A percentile compares a stretch with the other conserved stretches of the same genome.
Evolutionary conservation across 805 yeast species (phyloP).

Genomic region (Debaryomyces prosopidis): DNA sequence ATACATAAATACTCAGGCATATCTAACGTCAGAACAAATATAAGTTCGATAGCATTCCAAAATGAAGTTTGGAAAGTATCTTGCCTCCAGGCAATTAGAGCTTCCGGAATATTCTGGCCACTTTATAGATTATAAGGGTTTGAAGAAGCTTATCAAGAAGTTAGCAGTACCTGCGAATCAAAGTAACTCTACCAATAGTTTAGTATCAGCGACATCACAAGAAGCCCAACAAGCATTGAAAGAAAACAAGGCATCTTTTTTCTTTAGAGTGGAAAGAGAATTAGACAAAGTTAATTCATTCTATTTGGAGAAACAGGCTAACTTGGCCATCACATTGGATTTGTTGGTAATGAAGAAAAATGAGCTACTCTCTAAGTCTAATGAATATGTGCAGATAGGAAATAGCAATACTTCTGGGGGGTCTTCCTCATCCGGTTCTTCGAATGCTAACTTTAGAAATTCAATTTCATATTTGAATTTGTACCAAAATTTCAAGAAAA

Average conservation of each 20-base stretch:
- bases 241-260: conserved; percentile 87
- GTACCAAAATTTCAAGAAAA: conserved; percentile 86
- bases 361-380: conserved; percentile 39
- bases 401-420: conserved; percentile 1
- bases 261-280: conserved; percentile 90
- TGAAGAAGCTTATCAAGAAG: conserved; percentile 87
- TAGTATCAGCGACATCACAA: conserved; percentile 18
- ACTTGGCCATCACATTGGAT: conserved; percentile 76
- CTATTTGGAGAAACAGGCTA: conserved; percentile 88
- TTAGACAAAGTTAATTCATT: conserved; percentile 93
- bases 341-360: conserved; percentile 71
- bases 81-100: conserved; percentile 92
- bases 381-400: neutral
- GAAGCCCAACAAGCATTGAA: conserved; percentile 55
- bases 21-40: too few relatives aligned
- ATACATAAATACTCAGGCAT: too few relatives aligned
- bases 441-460: conserved; percentile 47
- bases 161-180: conserved; percentile 50
- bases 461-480: conserved; percentile 80
- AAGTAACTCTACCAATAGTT: conserved; percentile 1
- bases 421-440: neutral
- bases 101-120: conserved; percentile 92
- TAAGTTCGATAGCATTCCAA: neutral
- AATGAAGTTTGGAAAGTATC: conserved; percentile 91
- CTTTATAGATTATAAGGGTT: conserved; percentile 91